Base-by-base conservation (phyloP, 495 filamentous ascomycete species). In the Penicillium coffeae region DNA sequence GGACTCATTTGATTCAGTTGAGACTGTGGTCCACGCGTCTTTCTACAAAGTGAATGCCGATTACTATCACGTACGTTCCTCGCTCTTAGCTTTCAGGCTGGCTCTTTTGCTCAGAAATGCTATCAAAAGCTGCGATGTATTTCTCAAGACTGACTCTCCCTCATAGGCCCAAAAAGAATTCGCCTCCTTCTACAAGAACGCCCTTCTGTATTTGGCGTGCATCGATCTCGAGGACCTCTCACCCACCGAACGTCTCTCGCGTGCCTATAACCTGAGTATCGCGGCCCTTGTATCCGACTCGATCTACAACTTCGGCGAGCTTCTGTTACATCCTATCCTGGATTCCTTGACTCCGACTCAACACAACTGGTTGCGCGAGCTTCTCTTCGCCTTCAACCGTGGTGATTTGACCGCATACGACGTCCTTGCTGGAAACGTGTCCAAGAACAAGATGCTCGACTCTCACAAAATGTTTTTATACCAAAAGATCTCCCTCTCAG, bases 251-350 rank as follows among this genome's bases (percentile, higher is more conserved):
- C 85, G 87, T 51, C 81, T 80, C 60, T 76, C 75, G 37, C 86
- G 91, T 39, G 93, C 93, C 40, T 92, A 96, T 74, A 89, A 95
- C 70, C 86, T 99, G 49, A 82, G 83, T 59, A 84, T 99, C 38
- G 90, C 94, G 15, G 93, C 93, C 10, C 78, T 99, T 8, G 86
- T 96, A 27, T 95, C 90, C 42, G 89, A 91, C 63, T 83, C 80
- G 51, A 97, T 97, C 73, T 97, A 97, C 79, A 99, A 97, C 78
- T 99, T 99, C 52, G 93, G 93, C 68, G 93, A 99, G 76, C 89
- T 99, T 4, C 84, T 99, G 16, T 82, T 97, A 49, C 93, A 99
- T 72, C 94, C 93, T 5, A 94, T 99, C 60, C 84, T 97, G 46
- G 86, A 96, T 61, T 83, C 88, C 6, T 78, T 99, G 45, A 76